These are phyloP conservation scores for Vararia minispora DNA, from an alignment of 768 basidiomycete species.

Conservation along the genomic window DNA sequence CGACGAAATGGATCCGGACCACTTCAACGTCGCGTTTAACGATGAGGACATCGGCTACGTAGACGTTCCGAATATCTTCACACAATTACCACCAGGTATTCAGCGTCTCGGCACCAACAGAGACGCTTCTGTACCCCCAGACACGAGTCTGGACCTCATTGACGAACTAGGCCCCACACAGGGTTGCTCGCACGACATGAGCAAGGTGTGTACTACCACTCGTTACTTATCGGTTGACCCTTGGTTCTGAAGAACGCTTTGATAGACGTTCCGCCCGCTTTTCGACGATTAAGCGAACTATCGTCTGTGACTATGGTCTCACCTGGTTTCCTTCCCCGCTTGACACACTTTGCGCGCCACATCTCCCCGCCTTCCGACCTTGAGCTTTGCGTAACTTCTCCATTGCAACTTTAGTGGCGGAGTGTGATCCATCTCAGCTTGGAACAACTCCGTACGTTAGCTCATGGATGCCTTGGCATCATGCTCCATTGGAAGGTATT, in stretches of 20 bases:
- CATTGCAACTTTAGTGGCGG: too few relatives aligned
- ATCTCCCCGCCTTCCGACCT: too few relatives aligned
- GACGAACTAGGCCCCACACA: too few relatives aligned
- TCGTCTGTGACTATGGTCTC: too few relatives aligned
- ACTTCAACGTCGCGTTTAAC: conserved; percentile 29
- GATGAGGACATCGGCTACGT: conserved; percentile 11
- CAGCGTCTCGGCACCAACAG: background rate
- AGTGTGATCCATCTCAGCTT: too few relatives aligned
- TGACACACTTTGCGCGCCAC: background rate
- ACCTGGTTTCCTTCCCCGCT: conserved; percentile 2
- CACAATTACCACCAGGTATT: conserved; percentile 11
- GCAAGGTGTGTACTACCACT: background rate
- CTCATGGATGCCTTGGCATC: too few relatives aligned
- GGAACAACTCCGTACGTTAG: too few relatives aligned
- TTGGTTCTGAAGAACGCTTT: too few relatives aligned
- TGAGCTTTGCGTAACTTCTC: too few relatives aligned
- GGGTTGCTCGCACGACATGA: background rate
- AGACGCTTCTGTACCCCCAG: too few relatives aligned
- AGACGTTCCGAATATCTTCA: conserved; percentile 12
- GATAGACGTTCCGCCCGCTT: conserved; percentile 11
- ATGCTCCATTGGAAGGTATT: too few relatives aligned
- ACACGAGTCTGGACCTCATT: too few relatives aligned
- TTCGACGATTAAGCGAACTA: conserved; percentile 10
- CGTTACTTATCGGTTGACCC: background rate
- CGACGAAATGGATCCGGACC: conserved; percentile 52